phyloP scores from a whole-genome alignment of 345 rosid species.

The Schrenkiella parvula region DNA sequence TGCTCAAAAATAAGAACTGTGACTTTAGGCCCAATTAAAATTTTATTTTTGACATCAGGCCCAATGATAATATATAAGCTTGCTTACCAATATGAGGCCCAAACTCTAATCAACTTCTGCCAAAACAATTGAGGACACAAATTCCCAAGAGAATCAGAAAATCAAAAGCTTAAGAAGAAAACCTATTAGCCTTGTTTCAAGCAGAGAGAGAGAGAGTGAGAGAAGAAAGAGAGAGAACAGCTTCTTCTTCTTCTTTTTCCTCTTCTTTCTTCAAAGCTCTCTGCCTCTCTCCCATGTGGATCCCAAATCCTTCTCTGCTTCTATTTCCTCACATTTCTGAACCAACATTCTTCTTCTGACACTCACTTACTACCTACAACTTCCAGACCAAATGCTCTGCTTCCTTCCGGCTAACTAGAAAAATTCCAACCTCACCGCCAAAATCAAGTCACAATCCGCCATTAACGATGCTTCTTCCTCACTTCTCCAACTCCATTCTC shows the following conservation, averaged over 20 bases:
- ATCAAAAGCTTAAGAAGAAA: neutral
- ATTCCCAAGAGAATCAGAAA: neutral
- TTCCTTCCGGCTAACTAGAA: neutral
- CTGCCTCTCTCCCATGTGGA: constrained; percentile 18
- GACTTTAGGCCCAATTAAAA: neutral
- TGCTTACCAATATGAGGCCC: neutral
- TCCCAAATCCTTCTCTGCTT: constrained; percentile 14
- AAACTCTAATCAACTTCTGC: neutral
- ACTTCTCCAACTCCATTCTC: constrained; percentile 35
- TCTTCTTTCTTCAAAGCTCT: constrained; percentile 2
- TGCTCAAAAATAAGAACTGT: neutral
- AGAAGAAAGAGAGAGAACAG: neutral
- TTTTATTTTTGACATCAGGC: neutral
- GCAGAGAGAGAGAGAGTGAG: neutral
- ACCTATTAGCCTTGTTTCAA: constrained; percentile 14
- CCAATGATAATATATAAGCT: neutral
- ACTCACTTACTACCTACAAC: neutral
- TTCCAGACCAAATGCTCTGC: neutral
- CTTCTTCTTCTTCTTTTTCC: constrained; percentile 3
- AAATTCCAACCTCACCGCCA: neutral
- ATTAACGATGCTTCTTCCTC: constrained; percentile 40
- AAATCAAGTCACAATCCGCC: constrained; percentile 18
- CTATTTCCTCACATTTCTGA: constrained; percentile 15
- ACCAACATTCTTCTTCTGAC: constrained; percentile 31
- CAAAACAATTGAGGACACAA: neutral